These are phyloP conservation scores for Tylopilus orsonianus DNA, from an alignment of 1,284 basidiomycete genomes.

Conservation along the genomic window DNA sequence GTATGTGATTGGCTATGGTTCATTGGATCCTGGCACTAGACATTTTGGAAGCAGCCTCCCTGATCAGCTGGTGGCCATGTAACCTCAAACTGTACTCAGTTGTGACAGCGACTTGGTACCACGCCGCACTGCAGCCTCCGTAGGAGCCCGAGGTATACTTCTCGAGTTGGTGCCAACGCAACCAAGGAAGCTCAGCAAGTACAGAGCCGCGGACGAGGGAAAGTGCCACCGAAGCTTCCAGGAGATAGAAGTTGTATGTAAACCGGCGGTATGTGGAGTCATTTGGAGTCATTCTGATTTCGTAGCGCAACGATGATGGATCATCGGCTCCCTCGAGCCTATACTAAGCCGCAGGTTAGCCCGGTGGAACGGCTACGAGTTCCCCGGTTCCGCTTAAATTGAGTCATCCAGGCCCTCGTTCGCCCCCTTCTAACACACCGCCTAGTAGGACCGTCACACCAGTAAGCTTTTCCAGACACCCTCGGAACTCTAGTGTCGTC, in stretches of 20 bases:
- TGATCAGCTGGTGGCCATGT: no score
- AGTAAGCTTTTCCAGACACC: conserved; percentile 12
- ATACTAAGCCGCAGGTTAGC: neutral
- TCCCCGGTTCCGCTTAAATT: conserved; percentile 8
- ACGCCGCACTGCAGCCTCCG: no score
- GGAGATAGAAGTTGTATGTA: conserved; percentile 2
- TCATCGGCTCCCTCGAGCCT: no score
- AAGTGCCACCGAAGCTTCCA: neutral
- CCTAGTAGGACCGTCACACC: neutral
- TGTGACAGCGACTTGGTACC: no score
- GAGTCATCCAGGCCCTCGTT: neutral
- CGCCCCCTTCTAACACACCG: neutral
- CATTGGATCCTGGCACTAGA: no score
- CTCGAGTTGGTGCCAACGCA: neutral
- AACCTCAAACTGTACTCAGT: no score
- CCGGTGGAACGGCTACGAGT: neutral
- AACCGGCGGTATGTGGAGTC: conserved; percentile 6
- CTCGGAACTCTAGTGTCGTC: neutral
- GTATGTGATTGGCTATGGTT: no score
- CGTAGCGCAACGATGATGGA: conserved; percentile 1
- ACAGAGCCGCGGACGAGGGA: neutral
- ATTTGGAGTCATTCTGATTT: conserved; percentile 1
- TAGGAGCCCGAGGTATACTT: no score
- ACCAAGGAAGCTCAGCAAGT: neutral
- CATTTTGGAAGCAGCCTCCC: no score